Conservation (phyloP, 2,329 filamentous ascomycete species). For the Exophiala oligosperma region DNA sequence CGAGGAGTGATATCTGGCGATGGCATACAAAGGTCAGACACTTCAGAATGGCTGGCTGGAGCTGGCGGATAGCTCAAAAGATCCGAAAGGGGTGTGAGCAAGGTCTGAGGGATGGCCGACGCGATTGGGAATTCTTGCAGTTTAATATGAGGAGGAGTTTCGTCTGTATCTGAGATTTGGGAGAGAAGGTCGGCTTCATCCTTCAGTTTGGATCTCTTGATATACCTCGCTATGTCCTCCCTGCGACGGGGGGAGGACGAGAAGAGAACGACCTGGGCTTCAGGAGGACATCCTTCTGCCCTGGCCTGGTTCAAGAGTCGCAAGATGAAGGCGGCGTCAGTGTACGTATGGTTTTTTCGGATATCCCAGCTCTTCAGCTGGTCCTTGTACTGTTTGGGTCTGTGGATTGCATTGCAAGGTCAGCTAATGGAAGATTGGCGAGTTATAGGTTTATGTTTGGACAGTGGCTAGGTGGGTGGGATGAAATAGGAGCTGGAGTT, state of each 20-base stretch:
- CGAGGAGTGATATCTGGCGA: slow-evolving; percentile 12
- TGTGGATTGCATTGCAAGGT: neutral
- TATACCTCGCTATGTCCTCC: slow-evolving; percentile 19
- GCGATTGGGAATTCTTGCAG: slow-evolving; percentile 4
- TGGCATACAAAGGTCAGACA: slow-evolving; percentile 8
- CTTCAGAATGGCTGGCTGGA: neutral
- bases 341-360: slow-evolving; percentile 14
- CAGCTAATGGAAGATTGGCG: neutral
- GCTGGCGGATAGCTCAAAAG: neutral
- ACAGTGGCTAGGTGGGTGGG: neutral
- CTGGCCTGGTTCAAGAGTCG: slow-evolving; percentile 15
- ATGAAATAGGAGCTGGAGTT: neutral
- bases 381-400: slow-evolving; percentile 20
- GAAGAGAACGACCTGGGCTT: slow-evolving; percentile 13
- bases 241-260: slow-evolving; percentile 5
- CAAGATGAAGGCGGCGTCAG: slow-evolving; percentile 20
- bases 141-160: slow-evolving; percentile 17
- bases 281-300: neutral
- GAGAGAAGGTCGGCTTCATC: slow-evolving; percentile 16
- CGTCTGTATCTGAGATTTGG: slow-evolving; percentile 9
- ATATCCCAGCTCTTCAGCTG: slow-evolving; percentile 18
- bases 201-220: slow-evolving; percentile 13
- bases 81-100: neutral
- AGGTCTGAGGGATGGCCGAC: slow-evolving; percentile 7
- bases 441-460: neutral